Evolutionary conservation across 306 rosid genomes (phyloP), one percentile per base, ranked within the genome.

Genomic region (Begonia masoniana): DNA sequence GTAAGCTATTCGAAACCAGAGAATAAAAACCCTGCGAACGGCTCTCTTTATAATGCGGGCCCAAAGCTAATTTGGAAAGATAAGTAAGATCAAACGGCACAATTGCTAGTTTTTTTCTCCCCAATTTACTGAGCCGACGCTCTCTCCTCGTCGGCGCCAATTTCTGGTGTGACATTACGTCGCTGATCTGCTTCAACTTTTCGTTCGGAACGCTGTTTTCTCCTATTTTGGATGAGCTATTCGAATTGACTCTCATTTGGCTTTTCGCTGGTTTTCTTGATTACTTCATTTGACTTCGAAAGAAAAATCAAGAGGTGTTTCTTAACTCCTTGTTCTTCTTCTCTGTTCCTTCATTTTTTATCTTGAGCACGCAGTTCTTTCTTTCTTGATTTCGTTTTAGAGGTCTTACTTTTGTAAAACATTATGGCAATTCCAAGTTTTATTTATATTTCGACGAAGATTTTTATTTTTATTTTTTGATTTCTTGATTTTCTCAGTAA

Each of bases 1-100:
- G 39, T 31, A 31, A 7, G 39, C 8, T 31, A 6, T 4, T 31
- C 39, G 1, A 31, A 31, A 31, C 39, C 39, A 31, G 39, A 31
- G 39, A 31, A 31, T 31, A 4, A 7, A 31, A 31, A 4, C 39
- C 39, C 39, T 31, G 39, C 8, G 39, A 31, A 31, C 39, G 39
- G 39, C 39, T 31, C 39, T 31, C 39, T 31, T 31, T 31, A 7
- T 31, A 6, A 31, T 3, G 39, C 39, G 39, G 39, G 39, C 9
- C 39, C 39, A 3, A 31, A 31, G 24, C 24, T 21, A 3, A 21
- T 21, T 21, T 21, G 24, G 24, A 21, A 21, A 3, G 39, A 7
- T 0, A 31, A 4, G 0, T 31, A 31, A 31, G 39, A 31, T 67
- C 58, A 73, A 79, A 84, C 86, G 77, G 76, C 64, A 68, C 71